Conservation (phyloP, 179 eudicot species). For the Silene noctiflora region DNA sequence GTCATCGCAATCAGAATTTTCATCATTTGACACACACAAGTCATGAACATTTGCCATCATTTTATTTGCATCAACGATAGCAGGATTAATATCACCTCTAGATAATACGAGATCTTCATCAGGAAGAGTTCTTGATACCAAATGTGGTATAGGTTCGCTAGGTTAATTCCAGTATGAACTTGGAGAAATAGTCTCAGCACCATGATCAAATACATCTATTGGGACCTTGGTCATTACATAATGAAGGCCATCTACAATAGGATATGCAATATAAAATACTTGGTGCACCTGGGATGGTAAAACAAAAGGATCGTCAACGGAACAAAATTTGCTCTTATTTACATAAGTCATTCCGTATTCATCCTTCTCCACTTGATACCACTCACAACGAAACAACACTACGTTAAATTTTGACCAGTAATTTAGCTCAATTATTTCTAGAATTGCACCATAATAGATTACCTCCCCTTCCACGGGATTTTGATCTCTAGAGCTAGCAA, state of each 20-base stretch:
- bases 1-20: constrained; percentile 14
- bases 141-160: background rate
- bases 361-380: constrained; percentile 19
- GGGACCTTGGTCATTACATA: constrained; percentile 22
- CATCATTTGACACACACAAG: background rate
- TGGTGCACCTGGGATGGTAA: constrained; percentile 22
- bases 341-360: constrained; percentile 15
- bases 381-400: constrained; percentile 15
- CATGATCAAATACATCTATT: constrained; percentile 9
- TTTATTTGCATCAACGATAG: constrained; percentile 1
- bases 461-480: constrained; percentile 5
- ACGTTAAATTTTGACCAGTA: constrained; percentile 14
- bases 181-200: too few relatives aligned
- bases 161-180: background rate
- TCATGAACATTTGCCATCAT: background rate
- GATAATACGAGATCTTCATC: background rate
- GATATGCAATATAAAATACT: constrained; percentile 15
- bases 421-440: constrained; percentile 23
- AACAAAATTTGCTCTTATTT: constrained; percentile 6
- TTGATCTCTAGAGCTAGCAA: background rate
- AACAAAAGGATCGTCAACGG: constrained; percentile 15
- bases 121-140: background rate
- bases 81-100: constrained; percentile 12
- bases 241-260: background rate
- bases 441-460: constrained; percentile 15